phyloP scores from a whole-genome alignment of 2,329 filamentous ascomycete genomes.

The Penicillium frequentans region DNA sequence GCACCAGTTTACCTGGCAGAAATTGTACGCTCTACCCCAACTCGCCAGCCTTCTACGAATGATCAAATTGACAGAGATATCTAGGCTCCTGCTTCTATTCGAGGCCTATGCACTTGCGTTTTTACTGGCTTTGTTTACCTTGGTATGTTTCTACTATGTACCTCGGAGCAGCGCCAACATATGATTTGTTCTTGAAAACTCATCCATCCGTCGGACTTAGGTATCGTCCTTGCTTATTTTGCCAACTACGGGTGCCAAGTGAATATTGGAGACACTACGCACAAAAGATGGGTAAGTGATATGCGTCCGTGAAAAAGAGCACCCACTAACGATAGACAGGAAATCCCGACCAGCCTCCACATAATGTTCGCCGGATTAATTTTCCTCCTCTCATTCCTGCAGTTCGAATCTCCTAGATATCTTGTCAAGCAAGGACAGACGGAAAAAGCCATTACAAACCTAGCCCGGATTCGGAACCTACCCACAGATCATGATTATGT shows the following conservation, averaged over 20 bases:
- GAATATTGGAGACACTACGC: constrained; percentile 49
- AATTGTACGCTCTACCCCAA: constrained; percentile 44
- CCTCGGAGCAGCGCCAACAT: background rate
- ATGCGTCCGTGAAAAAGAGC: background rate
- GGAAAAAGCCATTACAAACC: constrained; percentile 45
- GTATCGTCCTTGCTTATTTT: constrained; percentile 78
- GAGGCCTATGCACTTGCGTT: constrained; percentile 71
- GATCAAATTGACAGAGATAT: background rate
- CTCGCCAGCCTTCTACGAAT: background rate
- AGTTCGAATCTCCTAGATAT: constrained; percentile 69
- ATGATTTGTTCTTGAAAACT: background rate
- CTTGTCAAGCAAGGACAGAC: constrained; percentile 64
- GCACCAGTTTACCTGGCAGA: constrained; percentile 72
- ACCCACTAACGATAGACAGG: constrained; percentile 19
- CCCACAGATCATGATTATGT: constrained; percentile 62
- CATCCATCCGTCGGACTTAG: constrained; percentile 31
- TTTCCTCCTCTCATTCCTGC: constrained; percentile 66
- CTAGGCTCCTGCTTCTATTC: constrained; percentile 61
- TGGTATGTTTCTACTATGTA: constrained; percentile 9
- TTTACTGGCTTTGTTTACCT: constrained; percentile 70
- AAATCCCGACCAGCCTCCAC: constrained; percentile 70
- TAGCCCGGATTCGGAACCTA: constrained; percentile 60
- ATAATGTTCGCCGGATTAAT: constrained; percentile 76
- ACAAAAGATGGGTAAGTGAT: constrained; percentile 46
- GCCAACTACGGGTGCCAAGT: constrained; percentile 65